A percentile compares a stretch with the other conserved stretches of the same genome.
phyloP scores from a whole-genome alignment of 2,329 filamentous ascomycete genomes.

The Colletotrichum sp. region DNA sequence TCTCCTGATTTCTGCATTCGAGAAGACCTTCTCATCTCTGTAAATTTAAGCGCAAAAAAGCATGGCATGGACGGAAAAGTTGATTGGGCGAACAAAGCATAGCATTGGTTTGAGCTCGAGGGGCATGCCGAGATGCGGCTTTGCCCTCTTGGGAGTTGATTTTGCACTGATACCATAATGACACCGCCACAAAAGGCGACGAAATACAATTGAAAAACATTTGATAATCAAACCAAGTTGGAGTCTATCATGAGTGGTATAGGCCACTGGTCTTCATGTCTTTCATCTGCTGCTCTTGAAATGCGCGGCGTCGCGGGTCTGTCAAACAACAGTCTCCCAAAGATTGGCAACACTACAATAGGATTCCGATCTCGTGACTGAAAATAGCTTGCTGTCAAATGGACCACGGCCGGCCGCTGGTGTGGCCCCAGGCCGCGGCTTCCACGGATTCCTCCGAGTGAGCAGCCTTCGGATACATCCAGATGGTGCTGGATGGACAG shows the following conservation, averaged over 20 bases:
- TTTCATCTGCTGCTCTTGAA: not conserved
- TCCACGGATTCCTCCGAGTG: not conserved
- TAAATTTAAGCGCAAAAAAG: not conserved
- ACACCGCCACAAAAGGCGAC: not conserved
- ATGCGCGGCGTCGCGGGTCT: not conserved
- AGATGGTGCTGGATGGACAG: not conserved
- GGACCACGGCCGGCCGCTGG: rapidly evolving
- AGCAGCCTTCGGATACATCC: not conserved
- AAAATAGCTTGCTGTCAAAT: not conserved
- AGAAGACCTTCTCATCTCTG: constrained; percentile 69
- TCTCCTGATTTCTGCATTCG: constrained; percentile 78
- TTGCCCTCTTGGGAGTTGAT: not conserved
- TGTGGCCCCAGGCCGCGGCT: not conserved
- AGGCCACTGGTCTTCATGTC: not conserved
- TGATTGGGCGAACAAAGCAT: not conserved
- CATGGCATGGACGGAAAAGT: not conserved
- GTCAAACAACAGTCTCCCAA: not conserved
- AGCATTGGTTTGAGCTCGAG: not conserved
- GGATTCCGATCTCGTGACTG: not conserved
- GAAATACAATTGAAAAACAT: not conserved
- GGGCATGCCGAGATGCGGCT: not conserved
- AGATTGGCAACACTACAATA: not conserved
- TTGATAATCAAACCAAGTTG: not conserved
- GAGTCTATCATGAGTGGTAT: not conserved
- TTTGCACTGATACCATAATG: constrained; percentile 16